Percentiles rank a stretch among this genome's conserved stretches.
Conservation (phyloP, 345 rosid genomes). For the Citrus maxima region DNA sequence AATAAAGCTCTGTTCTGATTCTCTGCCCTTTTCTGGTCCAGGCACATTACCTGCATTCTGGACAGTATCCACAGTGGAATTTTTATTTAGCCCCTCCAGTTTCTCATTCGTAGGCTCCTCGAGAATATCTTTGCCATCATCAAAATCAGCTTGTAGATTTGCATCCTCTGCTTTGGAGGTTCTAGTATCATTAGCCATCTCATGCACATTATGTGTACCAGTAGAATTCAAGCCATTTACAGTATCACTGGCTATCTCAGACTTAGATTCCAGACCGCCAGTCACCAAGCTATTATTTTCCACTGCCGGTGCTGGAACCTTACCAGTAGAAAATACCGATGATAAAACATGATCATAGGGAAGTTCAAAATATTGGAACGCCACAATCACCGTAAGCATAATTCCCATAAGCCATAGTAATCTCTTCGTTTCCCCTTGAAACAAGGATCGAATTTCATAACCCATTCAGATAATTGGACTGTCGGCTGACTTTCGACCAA, state of each 20-base stretch:
- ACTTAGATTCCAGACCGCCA: constrained; percentile 10
- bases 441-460: constrained; percentile 34
- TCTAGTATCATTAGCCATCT: constrained; percentile 16
- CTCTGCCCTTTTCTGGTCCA: constrained; percentile 21
- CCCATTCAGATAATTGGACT: constrained; percentile 37
- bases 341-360: constrained; percentile 45
- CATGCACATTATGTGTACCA: constrained; percentile 17
- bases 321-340: constrained; percentile 40
- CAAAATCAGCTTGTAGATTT: constrained; percentile 24
- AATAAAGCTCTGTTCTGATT: constrained; percentile 21
- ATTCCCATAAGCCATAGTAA: constrained; percentile 42
- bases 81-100: constrained; percentile 8
- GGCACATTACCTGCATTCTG: constrained; percentile 11
- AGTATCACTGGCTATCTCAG: constrained; percentile 17
- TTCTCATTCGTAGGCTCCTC: constrained; percentile 18
- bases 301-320: constrained; percentile 25
- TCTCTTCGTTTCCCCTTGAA: constrained; percentile 47
- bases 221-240: constrained; percentile 31
- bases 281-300: constrained; percentile 22
- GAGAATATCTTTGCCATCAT: constrained; percentile 13
- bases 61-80: neutral
- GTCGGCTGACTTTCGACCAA: neutral
- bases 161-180: constrained; percentile 17
- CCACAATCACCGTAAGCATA: constrained; percentile 32
- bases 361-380: constrained; percentile 59